Base-by-base conservation (phyloP, 164 flowering plant species). In the Dillenia suffruticosa region DNA sequence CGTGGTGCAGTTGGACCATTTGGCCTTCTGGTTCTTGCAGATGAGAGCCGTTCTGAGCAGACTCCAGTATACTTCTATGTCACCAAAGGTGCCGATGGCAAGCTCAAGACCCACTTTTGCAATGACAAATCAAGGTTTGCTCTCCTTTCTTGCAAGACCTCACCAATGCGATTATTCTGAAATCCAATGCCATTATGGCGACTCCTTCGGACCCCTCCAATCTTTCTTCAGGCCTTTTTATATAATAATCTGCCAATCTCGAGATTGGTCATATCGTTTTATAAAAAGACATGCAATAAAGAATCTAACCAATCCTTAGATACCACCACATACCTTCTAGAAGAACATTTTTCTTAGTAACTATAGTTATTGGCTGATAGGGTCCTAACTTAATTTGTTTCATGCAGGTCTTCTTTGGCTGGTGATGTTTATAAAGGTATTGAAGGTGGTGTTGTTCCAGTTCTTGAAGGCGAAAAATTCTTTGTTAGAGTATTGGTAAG, bases 1-100 rank as follows among this genome's bases (percentile, higher is more conserved):
- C 75, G 91, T 43, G 86, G 92, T 3, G 75, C 79, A 26, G 54
- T 90, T 48, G 98, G 98, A 11, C 98, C 97, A 3, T 94, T 94
- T 50, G 98, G 98, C 12, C 54, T 94, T 12, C 66, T 86, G 45
- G 85, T 94, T n/a, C 78, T 85, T 15, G 83, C 96, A 1, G 91
- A 84, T 63, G 66, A 75, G 1, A 54, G 24, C 52, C 81, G 49
- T 1, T 16, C 72, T 0, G 98, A 94, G 77, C 87, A 84, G 59
- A 94, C 96, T 4, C 88, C 96, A 0, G 79, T 89, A 9, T 90
- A 82, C 56, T 94, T 94, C 74, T 89, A 89, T 64, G 50, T 90
- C 44, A 79, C 75, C 3, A 89, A 84, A 71, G 86, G 77, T 40
- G 44, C 56, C 3, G 79, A 80, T 62, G 88, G 85, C 56, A 70